Evolutionary conservation across 306 rosid genomes (phyloP).

Genomic region (Styphnolobium japonicum): DNA sequence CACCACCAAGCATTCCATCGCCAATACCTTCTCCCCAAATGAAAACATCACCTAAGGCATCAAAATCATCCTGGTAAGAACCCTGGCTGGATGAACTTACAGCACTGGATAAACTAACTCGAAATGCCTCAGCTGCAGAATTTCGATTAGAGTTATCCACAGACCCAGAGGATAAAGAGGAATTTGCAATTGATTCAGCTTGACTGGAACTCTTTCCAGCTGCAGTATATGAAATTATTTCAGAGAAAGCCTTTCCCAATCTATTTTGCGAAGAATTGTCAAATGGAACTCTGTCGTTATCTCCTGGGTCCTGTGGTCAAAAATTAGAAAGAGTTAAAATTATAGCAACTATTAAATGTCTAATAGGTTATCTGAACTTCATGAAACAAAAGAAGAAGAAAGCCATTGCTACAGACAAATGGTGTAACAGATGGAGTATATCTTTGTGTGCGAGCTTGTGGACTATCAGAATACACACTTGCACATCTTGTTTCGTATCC

Average conservation of each 20-base stretch:
- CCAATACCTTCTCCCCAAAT: slow-evolving; percentile 85
- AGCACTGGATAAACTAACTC: slow-evolving; percentile 91
- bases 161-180: slow-evolving; percentile 52
- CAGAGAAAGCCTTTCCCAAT: slow-evolving; percentile 81
- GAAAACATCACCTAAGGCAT: slow-evolving; percentile 75
- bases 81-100: slow-evolving; percentile 96
- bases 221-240: slow-evolving; percentile 62
- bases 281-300: slow-evolving; percentile 37
- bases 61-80: slow-evolving; percentile 80
- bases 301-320: slow-evolving; percentile 70
- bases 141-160: slow-evolving; percentile 66
- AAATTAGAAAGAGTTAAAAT: slow-evolving; percentile 12
- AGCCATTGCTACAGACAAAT: slow-evolving; percentile 52
- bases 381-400: slow-evolving; percentile 21
- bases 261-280: slow-evolving; percentile 52
- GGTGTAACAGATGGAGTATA: slow-evolving; percentile 62
- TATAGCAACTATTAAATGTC: slow-evolving; percentile 14
- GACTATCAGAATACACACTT: slow-evolving; percentile 52
- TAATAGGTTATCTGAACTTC: slow-evolving; percentile 19
- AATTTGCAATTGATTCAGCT: slow-evolving; percentile 50
- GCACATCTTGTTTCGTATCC: slow-evolving; percentile 55
- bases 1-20: slow-evolving; percentile 80
- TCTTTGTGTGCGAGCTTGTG: slow-evolving; percentile 53
- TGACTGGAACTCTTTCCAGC: slow-evolving; percentile 46
- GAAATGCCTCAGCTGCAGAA: slow-evolving; percentile 69